Evolutionary conservation across 2,329 filamentous ascomycete genomes (phyloP).

Genomic region (Aspergillus aculeatus): DNA sequence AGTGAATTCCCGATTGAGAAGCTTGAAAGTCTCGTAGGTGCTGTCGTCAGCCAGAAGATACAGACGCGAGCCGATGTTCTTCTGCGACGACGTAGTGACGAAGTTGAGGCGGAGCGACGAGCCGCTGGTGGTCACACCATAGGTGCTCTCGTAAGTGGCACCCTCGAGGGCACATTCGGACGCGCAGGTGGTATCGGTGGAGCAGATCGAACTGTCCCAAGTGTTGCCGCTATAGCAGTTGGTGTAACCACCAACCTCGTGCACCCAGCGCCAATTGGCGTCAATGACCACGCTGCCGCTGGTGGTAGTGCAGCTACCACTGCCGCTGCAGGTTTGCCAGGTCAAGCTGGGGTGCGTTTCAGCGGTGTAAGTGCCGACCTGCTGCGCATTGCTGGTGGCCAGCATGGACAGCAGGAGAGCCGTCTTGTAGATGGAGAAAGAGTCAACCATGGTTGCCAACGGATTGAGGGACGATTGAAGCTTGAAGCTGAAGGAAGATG

Average conservation of each 20-base stretch:
- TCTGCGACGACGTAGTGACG: conserved; percentile 38
- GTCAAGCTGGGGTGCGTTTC: conserved; percentile 50
- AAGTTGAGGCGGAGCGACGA: conserved; percentile 51
- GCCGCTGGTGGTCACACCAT: conserved; percentile 53
- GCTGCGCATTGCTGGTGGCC: conserved; percentile 19
- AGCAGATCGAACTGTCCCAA: conserved; percentile 52
- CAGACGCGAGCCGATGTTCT: conserved; percentile 53
- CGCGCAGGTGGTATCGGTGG: conserved; percentile 51
- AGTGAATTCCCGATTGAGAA: conserved; percentile 68
- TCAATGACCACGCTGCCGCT: conserved; percentile 53
- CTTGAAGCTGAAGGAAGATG: background rate
- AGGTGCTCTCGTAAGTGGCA: conserved; percentile 53
- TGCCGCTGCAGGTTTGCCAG: conserved; percentile 52
- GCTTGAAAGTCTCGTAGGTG: conserved; percentile 64
- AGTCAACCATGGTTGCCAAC: conserved; percentile 11
- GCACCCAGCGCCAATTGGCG: conserved; percentile 60
- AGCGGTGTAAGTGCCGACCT: conserved; percentile 22
- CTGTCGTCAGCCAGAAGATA: conserved; percentile 64
- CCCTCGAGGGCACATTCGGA: conserved; percentile 58
- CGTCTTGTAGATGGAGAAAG: conserved; percentile 17
- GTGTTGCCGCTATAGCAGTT: conserved; percentile 60
- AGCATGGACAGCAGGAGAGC: conserved; percentile 17
- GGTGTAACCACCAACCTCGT: conserved; percentile 48
- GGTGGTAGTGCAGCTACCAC: conserved; percentile 52
- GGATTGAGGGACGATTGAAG: background rate